Conservation (phyloP, 2,329 filamentous ascomycete genomes). For the Colletotrichum tropicale region DNA sequence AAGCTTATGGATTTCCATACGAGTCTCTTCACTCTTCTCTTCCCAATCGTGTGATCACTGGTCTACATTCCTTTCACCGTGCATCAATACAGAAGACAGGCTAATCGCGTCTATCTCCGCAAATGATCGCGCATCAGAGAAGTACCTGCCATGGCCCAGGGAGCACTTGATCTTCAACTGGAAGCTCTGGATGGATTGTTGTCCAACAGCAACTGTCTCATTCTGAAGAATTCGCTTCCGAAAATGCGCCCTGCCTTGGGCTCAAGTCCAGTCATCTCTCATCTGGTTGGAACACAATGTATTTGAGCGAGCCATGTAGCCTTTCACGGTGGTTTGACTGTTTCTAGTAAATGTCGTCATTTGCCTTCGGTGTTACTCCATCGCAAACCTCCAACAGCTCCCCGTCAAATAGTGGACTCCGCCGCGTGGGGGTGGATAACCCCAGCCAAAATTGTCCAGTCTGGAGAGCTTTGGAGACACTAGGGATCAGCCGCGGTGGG, state of each 20-base stretch:
- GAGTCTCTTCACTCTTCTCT: neutral
- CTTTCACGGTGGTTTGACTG: neutral
- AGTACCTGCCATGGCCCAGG: neutral
- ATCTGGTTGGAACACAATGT: neutral
- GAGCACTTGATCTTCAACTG: neutral
- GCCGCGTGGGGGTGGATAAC: neutral
- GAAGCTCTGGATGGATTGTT: neutral
- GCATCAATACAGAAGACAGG: neutral
- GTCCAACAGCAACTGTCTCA: neutral
- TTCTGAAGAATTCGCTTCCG: neutral
- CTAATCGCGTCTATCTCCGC: neutral
- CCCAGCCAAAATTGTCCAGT: neutral
- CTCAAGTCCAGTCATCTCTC: neutral
- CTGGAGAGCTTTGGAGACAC: neutral
- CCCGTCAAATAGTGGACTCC: neutral
- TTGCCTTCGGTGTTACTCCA: constrained; percentile 15
- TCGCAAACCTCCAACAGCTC: neutral
- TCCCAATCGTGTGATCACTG: neutral
- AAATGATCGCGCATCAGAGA: neutral
- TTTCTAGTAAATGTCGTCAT: constrained; percentile 10
- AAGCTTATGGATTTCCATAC: neutral
- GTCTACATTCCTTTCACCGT: neutral
- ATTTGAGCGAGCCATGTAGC: too few relatives aligned
- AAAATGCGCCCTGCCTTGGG: neutral
- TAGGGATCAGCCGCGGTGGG: neutral